Base-by-base conservation (phyloP, 208 protist genomes). In the Hexamita inflata region DNA sequence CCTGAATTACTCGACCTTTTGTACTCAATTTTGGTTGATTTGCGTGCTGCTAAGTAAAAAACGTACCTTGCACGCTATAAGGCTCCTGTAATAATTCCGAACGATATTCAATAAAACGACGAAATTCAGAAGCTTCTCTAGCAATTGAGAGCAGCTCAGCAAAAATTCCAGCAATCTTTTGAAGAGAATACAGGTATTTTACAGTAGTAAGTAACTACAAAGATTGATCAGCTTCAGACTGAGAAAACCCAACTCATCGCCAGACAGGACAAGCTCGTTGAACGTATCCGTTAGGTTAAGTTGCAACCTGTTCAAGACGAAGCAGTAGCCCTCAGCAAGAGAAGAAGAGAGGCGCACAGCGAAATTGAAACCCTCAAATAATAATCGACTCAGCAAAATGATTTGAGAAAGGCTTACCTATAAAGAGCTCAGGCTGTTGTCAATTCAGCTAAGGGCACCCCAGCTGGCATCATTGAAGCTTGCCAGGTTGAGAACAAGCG, bases 371-470 rank as follows among this genome's bases (percentile, higher is more conserved):
- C 11, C 2, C n/a, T 70, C 11, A 24, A 49, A 15, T 4, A 29
- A n/a, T 38, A 70, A 34, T 28, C 42, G 9, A 40, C 11, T 40
- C 9, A n/a, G 11, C 64, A 70, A 49, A 70, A 70, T 38, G 64
- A 70, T 15, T 9, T 70, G 2, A 7, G 64, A 15, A 35, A 38
- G 11, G 64, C 64, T 9, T 29, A 15, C 9, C 40, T 70, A 24
- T 24, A 70, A 24, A 4, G 30, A 19, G 64, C 64, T 2, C 11
- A 70, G 35, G 64, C 64, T 38, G 64, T 70, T 11, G 64, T 70
- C 9, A 70, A 70, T 38, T 70, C 64, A n/a, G 64, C 64, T 40
- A n/a, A 38, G n/a, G 64, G 64, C 2, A 70, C 64, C 15, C 64
- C 64, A 28, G 64, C 64, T 38, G 7, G 4, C 15, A 70, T 70